Base-by-base conservation (phyloP, 1,284 basidiomycete genomes). In the Boletus smithii region DNA sequence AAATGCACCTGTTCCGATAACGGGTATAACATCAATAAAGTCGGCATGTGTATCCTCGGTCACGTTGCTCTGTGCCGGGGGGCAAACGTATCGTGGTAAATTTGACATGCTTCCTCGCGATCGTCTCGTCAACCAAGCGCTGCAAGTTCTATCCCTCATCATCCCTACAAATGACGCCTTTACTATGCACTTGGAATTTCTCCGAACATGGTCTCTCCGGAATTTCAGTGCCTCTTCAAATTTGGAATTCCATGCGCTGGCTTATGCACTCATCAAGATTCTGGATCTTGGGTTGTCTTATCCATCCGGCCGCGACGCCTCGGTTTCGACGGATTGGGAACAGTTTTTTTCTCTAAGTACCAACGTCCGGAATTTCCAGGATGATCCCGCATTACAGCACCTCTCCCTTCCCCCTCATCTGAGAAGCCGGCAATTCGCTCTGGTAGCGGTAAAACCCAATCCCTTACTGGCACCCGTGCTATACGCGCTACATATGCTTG, bases 401-500 rank as follows among this genome's bases (percentile, higher is more conserved):
- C 66, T 87, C 24, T 61, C 66, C 20, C 54, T 72, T 30, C 79
- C 81, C n/a, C 47, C 58, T 34, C 40, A 49, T 49, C 26, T 60
- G 48, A 58, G 55, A 24, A 65, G 68, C 8, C 61, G 49, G 30
- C 51, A 33, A 9, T 68, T 55, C 24, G 38, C 46, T 31, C 26
- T 69, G 27, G 51, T 54, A n/a, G 37, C 52, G 23, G 5, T 44
- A 9, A 65, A 51, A 49, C 71, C 74, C 13, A 74, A 74, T 59
- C 65, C 63, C 32, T 65, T 73, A 23, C 67, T 81, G 20, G 77
- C 70, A 6, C 74, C 74, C 4, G 70, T 79, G 30, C 70, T 95
- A 8, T 79, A 84, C 48, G 83, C 82, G 0, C 66, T 95, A 2
- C 91, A 95, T 62, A 76, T 84, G 33, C 74, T 93, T 3, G 90